Percentiles rank a stretch among this genome's conserved stretches.
These are phyloP conservation scores for Paecilomyces fulvus DNA, from an alignment of 2,329 filamentous ascomycete genomes.

Conservation along the genomic window DNA sequence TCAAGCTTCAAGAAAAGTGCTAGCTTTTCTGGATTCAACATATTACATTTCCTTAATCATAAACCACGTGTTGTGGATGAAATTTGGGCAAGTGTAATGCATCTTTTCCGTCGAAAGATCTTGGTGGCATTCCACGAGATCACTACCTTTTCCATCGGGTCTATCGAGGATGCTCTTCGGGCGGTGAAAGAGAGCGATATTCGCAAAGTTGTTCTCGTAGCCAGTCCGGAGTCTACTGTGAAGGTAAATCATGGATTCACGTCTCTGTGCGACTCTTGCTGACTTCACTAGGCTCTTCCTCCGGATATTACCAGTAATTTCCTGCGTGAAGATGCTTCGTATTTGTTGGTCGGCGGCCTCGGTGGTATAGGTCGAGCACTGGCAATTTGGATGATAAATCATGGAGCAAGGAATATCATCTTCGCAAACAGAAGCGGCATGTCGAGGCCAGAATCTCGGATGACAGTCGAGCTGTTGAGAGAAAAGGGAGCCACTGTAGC, in stretches of 20 bases:
- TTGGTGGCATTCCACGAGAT: slow-evolving; percentile 4
- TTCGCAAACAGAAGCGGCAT: slow-evolving; percentile 20
- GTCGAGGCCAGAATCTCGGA: slow-evolving; percentile 2
- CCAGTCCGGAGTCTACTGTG: slow-evolving; percentile 4
- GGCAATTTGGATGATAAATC: slow-evolving; percentile 18
- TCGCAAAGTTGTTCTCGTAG: slow-evolving; percentile 3
- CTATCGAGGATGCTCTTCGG: slow-evolving; percentile 7
- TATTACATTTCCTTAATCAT: not conserved
- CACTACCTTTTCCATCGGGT: slow-evolving; percentile 5
- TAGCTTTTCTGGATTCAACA: slow-evolving; percentile 5
- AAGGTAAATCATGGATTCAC: slow-evolving; percentile 4
- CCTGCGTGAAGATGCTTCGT: slow-evolving; percentile 25
- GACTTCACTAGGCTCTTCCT: slow-evolving; percentile 1
- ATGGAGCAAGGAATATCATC: slow-evolving; percentile 20
- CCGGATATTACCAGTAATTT: not conserved
- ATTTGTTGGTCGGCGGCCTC: slow-evolving; percentile 32
- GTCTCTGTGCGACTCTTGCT: too few species aligned
- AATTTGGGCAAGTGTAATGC: slow-evolving; percentile 7
- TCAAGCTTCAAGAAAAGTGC: slow-evolving; percentile 3
- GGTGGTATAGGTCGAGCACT: slow-evolving; percentile 23
- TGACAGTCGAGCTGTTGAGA: not conserved
- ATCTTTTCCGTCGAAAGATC: slow-evolving; percentile 7
- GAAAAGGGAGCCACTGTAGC: not conserved
- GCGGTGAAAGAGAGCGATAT: slow-evolving; percentile 1
- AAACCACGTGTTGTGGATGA: slow-evolving; percentile 1